Conservation (phyloP, 352 stramenopile species). For the Phytophthora crassamura region DNA sequence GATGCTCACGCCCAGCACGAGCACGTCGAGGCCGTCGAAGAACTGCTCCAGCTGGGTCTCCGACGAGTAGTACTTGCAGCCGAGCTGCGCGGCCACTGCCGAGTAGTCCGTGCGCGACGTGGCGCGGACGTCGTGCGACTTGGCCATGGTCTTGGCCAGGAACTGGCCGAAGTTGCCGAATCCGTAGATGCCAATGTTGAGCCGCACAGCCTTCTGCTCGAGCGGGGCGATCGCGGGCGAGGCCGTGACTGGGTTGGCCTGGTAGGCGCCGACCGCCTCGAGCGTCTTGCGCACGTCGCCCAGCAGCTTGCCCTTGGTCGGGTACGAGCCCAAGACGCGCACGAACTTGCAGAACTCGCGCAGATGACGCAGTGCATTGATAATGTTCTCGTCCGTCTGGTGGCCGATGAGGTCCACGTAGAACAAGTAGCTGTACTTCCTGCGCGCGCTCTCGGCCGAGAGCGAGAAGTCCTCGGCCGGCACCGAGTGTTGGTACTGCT, state of each 20-base stretch:
- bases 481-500: conserved; percentile 44
- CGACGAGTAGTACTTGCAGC: conserved; percentile 68
- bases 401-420: conserved; percentile 84
- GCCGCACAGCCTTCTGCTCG: conserved; percentile 44
- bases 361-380: conserved; percentile 86
- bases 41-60: conserved; percentile 88
- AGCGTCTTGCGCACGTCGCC: conserved; percentile 64
- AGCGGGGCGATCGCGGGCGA: conserved; percentile 35
- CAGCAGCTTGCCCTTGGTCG: conserved; percentile 73
- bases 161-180: conserved; percentile 99
- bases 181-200: conserved; percentile 96
- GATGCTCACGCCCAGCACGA: conserved; percentile 92
- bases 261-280: conserved; percentile 55
- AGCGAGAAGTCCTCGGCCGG: conserved; percentile 94
- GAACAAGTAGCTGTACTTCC: conserved; percentile 87
- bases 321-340: conserved; percentile 89
- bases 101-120: conserved; percentile 91
- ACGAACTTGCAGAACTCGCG: conserved; percentile 90
- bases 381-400: conserved; percentile 74
- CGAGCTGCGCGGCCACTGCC: conserved; percentile 50
- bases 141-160: conserved; percentile 95
- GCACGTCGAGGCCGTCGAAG: conserved; percentile 93
- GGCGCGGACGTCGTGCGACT: conserved; percentile 90
- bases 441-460: conserved; percentile 65
- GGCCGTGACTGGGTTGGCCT: conserved; percentile 32